Conservation (phyloP, 1,284 basidiomycete genomes). For the Apiotrichum sp. region DNA sequence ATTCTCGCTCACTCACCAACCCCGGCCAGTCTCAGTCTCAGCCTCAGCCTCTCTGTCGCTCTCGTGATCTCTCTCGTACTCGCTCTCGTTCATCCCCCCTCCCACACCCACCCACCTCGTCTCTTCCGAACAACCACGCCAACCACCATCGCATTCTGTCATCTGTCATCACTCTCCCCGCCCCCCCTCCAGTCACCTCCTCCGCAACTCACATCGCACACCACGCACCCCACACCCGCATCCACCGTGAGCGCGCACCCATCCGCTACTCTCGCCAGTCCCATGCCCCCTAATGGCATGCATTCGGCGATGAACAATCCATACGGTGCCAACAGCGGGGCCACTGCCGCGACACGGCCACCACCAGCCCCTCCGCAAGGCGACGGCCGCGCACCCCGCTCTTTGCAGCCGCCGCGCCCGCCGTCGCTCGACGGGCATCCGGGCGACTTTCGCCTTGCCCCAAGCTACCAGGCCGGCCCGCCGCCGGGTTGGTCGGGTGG, state of each 20-base stretch:
- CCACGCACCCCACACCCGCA: no score
- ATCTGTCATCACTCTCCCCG: no score
- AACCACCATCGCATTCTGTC: neutral
- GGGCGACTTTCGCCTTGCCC: neutral
- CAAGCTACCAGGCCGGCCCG: neutral
- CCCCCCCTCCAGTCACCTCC: no score
- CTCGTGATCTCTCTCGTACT: neutral
- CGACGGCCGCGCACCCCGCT: neutral
- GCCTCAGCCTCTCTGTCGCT: no score
- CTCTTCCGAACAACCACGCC: neutral
- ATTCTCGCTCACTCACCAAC: no score
- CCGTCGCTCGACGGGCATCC: neutral
- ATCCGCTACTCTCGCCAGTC: neutral
- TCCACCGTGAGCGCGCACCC: no score
- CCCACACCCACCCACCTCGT: neutral
- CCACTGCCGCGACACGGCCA: neutral
- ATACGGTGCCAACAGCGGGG: neutral
- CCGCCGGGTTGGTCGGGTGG: neutral
- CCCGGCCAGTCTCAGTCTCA: no score
- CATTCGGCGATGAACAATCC: conserved; percentile 1
- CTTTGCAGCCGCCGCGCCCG: neutral
- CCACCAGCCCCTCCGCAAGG: neutral
- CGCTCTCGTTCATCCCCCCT: neutral
- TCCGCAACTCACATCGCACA: no score
- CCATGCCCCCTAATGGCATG: neutral